Percentiles rank a stretch among this genome's conserved stretches.
These are phyloP conservation scores for Aeminium ludgeri DNA, from an alignment of 495 filamentous ascomycete species.

Conservation along the genomic window DNA sequence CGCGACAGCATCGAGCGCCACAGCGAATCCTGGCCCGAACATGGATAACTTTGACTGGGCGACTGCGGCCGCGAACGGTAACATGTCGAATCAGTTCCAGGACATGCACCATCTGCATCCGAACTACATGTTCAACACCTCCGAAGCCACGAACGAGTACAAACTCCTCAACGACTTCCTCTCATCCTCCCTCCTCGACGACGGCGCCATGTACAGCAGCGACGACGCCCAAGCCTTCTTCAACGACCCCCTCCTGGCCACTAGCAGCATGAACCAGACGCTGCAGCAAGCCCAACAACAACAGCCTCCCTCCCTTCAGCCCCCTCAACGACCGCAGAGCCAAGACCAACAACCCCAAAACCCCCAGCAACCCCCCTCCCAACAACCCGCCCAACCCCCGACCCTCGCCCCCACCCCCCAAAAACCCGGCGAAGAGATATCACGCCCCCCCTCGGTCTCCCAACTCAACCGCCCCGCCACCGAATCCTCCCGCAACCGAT, in stretches of 20 bases:
- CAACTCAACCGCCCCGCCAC: constrained; percentile 40
- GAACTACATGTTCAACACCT: constrained; percentile 87
- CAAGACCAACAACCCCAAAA: constrained; percentile 1
- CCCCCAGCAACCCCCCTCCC: constrained; percentile 3
- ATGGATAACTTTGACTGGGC: constrained; percentile 34
- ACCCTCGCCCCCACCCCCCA: constrained; percentile 15
- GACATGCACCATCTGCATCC: constrained; percentile 90
- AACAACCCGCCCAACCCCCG: constrained; percentile 9
- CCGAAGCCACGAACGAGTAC: constrained; percentile 89
- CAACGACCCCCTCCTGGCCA: constrained; percentile 38
- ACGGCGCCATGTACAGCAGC: constrained; percentile 43
- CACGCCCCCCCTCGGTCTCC: constrained; percentile 39
- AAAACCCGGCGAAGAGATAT: constrained; percentile 34
- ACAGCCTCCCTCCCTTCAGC: constrained; percentile 22
- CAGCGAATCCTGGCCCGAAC: not conserved
- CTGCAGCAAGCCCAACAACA: constrained; percentile 2
- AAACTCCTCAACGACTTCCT: constrained; percentile 93
- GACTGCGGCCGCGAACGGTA: no score
- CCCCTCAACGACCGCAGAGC: constrained; percentile 16
- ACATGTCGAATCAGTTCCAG: constrained; percentile 65
- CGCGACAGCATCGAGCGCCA: not conserved
- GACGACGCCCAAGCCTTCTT: constrained; percentile 42
- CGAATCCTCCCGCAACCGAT: constrained; percentile 75
- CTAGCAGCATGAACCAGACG: constrained; percentile 29
- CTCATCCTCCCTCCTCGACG: constrained; percentile 71